These are phyloP conservation scores for Colletotrichum liriopes DNA, from an alignment of 2,329 filamentous ascomycete genomes.

Conservation along the genomic window DNA sequence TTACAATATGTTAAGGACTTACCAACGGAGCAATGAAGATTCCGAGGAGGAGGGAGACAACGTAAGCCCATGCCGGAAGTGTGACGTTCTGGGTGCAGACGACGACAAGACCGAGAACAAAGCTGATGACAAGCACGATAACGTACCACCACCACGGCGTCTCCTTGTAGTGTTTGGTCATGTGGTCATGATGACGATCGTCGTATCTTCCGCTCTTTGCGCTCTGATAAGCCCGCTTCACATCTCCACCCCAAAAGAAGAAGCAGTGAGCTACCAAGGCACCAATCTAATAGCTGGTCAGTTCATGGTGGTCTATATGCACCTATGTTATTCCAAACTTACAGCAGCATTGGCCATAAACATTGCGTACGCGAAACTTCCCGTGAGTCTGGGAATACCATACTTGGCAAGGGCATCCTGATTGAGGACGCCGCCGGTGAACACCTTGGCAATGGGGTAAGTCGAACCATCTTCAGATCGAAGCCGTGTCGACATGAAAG, in stretches of 20 bases:
- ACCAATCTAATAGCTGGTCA: constrained; percentile 61
- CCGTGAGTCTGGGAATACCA: constrained; percentile 64
- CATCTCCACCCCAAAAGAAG: constrained; percentile 70
- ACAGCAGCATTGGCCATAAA: constrained; percentile 72
- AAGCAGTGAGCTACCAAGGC: constrained; percentile 67
- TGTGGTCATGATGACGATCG: constrained; percentile 68
- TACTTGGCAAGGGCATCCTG: constrained; percentile 57
- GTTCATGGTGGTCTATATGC: not conserved
- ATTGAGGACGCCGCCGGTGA: constrained; percentile 59
- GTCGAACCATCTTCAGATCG: constrained; percentile 55
- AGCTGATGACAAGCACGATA: constrained; percentile 58
- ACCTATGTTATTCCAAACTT: constrained; percentile 46
- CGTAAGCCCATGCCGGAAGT: constrained; percentile 63
- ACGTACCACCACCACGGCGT: constrained; percentile 65
- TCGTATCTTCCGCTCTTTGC: constrained; percentile 59
- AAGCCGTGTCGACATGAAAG: constrained; percentile 70
- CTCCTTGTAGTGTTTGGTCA: constrained; percentile 69
- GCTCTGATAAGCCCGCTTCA: constrained; percentile 63
- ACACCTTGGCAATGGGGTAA: constrained; percentile 60
- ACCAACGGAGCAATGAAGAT: constrained; percentile 66
- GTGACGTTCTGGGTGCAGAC: constrained; percentile 63
- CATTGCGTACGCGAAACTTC: constrained; percentile 67
- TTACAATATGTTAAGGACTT: constrained; percentile 41
- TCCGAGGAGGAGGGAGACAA: constrained; percentile 61
- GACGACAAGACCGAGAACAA: constrained; percentile 63